Evolutionary conservation across 768 basidiomycete species (phyloP), one percentile per base, ranked within the genome.

Genomic region (Lactarius hengduanensis): DNA sequence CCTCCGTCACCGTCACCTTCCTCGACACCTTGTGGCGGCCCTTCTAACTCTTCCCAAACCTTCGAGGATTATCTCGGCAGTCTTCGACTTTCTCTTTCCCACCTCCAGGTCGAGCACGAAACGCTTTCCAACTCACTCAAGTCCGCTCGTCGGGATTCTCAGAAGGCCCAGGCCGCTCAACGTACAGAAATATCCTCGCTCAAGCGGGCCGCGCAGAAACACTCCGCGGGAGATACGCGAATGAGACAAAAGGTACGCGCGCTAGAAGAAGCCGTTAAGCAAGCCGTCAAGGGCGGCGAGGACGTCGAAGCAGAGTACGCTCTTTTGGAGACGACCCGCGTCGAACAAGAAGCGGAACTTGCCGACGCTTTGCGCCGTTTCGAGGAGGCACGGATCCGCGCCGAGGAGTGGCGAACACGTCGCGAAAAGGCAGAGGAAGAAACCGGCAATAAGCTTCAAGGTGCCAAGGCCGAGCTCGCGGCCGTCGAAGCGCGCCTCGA

Each of bases 211-310:
- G 88, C 89, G 4, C 94, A 96, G 71, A 94, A 93, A 71, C 84
- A 90, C 63, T 78, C 83, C 0, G 81, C 85, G 1, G 82, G 84
- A 2, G 96, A 98, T 74, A 80, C 85, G 28, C 84, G 94, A n/a
- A 86, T 89, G 11, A 86, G 87, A 54, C 94, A 96, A 74, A 96
- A 94, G 71, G 86, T 90, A 11, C 82, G 94, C 13, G 92, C 95
- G 1, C 78, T 96, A 45, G 94, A 96, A 74, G 94, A 96, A 73
- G 90, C 93, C 2, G 87, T 90, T 15, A 94, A 91, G 72, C 87
- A 92, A 62, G 87, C 91, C 1, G 58, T 73, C 4, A 75, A 85
- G 8, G 80, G 79, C 0, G 80, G 84, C 4, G 79, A 78, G 38
- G 78, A 83, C 16, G 71, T 85, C 66, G 77, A 88, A 75, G 71